Evolutionary conservation across 2,329 filamentous ascomycete genomes (phyloP).

Genomic region (Colletotrichum lini): DNA sequence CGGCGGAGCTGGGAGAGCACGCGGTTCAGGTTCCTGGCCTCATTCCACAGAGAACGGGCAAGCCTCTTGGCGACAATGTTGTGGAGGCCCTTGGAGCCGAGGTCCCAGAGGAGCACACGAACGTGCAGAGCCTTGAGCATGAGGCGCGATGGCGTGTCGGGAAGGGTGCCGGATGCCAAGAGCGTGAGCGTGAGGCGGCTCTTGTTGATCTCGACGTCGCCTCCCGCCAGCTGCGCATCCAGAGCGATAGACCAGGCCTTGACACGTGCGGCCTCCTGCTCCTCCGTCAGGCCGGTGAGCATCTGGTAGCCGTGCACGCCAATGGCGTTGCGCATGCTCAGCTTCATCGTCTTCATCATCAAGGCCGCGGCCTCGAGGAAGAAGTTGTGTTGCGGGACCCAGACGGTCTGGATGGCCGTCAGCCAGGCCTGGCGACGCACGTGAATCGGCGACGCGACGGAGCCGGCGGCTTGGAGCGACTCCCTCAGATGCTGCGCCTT

Average conservation of each 20-base stretch:
- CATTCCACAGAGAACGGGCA: constrained; percentile 84
- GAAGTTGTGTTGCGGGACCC: constrained; percentile 90
- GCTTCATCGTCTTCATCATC: constrained; percentile 83
- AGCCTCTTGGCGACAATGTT: constrained; percentile 81
- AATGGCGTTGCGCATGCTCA: constrained; percentile 83
- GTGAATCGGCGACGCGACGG: constrained; percentile 85
- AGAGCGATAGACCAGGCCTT: constrained; percentile 95
- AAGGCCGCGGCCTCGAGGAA: constrained; percentile 88
- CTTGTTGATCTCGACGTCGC: constrained; percentile 90
- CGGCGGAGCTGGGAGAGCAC: constrained; percentile 61
- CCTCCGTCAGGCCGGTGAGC: constrained; percentile 84
- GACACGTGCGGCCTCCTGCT: constrained; percentile 87
- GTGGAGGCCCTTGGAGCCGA: constrained; percentile 76
- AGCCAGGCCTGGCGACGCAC: constrained; percentile 92
- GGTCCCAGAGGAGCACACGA: constrained; percentile 88
- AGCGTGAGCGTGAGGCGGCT: constrained; percentile 88
- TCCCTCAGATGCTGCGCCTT: constrained; percentile 54
- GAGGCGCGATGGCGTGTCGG: constrained; percentile 83
- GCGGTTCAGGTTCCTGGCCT: constrained; percentile 77
- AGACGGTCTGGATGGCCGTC: constrained; percentile 92
- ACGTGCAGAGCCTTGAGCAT: constrained; percentile 96
- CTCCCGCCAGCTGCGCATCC: constrained; percentile 92
- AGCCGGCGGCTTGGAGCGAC: constrained; percentile 71
- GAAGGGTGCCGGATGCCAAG: constrained; percentile 88
- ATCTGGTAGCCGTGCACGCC: constrained; percentile 83